Percentiles rank a stretch among this genome's conserved stretches.
phyloP scores from a whole-genome alignment of 176 grass and related monocot genomes.

The Triticum urartu region DNA sequence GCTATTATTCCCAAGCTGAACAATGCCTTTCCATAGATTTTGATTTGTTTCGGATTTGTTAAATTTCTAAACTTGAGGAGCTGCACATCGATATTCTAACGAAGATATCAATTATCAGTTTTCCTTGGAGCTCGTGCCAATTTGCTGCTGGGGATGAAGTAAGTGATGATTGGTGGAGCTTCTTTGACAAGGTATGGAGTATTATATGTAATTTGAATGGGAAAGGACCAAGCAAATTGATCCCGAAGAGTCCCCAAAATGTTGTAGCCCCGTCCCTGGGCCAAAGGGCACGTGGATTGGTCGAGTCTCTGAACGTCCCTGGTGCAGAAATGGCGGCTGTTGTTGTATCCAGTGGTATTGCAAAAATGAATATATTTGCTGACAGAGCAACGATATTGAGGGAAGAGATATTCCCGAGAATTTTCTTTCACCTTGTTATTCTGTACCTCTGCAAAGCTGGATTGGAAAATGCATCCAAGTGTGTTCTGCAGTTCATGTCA shows the following conservation, averaged over 20 bases:
- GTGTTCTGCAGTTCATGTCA: conserved; percentile 80
- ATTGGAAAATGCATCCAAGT: conserved; percentile 76
- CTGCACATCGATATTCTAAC: conserved; percentile 3
- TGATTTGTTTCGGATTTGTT: background rate
- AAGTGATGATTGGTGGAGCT: conserved; percentile 67
- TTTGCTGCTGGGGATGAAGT: conserved; percentile 43
- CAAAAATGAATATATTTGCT: conserved; percentile 70
- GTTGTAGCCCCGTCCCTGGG: conserved; percentile 65
- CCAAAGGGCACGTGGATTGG: conserved; percentile 90
- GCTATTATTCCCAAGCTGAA: background rate
- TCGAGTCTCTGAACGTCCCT: conserved; percentile 96
- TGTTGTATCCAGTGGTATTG: conserved; percentile 92
- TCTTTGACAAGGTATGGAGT: conserved; percentile 88
- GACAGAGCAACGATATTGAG: conserved; percentile 91
- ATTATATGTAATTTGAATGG: conserved; percentile 76
- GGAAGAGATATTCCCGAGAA: conserved; percentile 84
- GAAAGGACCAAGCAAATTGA: conserved; percentile 60
- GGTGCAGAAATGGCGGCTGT: conserved; percentile 97
- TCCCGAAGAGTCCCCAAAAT: conserved; percentile 47
- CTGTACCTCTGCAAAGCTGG: conserved; percentile 93
- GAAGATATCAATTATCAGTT: conserved; percentile 17
- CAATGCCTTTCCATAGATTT: conserved; percentile 7
- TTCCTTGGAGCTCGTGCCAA: conserved; percentile 50
- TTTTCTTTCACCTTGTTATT: conserved; percentile 87
- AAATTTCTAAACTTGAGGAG: background rate